Evolutionary conservation across 208 protist species (phyloP), one percentile per base, ranked within the genome.

Genomic region (Acanthamoeba royreba): DNA sequence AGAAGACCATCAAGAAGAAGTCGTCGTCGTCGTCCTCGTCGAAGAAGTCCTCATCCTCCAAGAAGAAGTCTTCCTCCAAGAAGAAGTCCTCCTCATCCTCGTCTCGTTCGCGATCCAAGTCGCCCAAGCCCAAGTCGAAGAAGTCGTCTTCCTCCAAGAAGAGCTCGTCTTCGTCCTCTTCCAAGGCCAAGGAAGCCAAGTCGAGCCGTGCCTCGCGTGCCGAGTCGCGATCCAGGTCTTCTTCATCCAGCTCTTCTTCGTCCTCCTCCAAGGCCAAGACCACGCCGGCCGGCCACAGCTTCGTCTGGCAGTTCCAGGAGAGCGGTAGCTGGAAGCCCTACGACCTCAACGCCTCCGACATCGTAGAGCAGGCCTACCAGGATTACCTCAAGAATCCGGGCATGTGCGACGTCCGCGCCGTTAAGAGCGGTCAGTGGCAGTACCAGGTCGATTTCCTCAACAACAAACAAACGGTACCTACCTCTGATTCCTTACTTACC

Each of bases 361-460:
- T 91, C 42, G 85, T 91, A 2, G 85, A 91, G 43, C 17, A 35
- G 31, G 85, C 85, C 0, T 91, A 91, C 49, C 85, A 33, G 28
- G n/a, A 91, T 25, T 91, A 91, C 52, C n/a, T 46, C 17, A 91
- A 91, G 85, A 91, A 91, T 35, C 85, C 85, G 33, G 85, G 85
- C 52, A 91, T 91, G 85, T 58, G 43, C 52, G 85, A 91, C 31
- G 85, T 91, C 1, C 46, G 85, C 17, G 17, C 85, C 5, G 85
- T 91, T 17, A 28, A 61, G 22, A 91, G 85, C 85, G 85, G 85
- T 8, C 49, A 91, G 33, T 91, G 85, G 85, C 85, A 91, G 8
- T 91, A 91, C 85, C 83, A 90, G 52, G 85, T 91, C 25, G 85
- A 91, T 47, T 91, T 91, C 43, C 35, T 91, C 33, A 91, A 91